A percentile compares a stretch with the other conserved stretches of the same genome.
These are phyloP conservation scores for Neopestalotiopsis sp. DNA, from an alignment of 2,329 filamentous ascomycete genomes.

Conservation along the genomic window DNA sequence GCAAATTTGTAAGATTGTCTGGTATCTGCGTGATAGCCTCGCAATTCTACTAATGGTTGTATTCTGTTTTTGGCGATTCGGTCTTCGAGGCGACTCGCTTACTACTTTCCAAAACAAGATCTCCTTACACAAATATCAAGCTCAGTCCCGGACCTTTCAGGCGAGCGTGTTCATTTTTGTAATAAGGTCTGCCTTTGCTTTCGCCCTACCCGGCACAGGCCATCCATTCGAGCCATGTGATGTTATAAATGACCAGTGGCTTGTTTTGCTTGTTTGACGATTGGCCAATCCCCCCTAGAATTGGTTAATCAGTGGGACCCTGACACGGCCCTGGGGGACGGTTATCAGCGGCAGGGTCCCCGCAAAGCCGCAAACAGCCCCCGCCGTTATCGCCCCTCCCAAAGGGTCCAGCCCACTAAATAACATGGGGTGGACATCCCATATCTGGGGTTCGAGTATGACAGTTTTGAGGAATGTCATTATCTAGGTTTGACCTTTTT, in stretches of 20 bases:
- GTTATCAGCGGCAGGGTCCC: neutral
- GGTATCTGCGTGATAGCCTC: no score
- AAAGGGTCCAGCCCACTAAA: neutral
- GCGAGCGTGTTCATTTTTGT: neutral
- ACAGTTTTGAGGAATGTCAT: neutral
- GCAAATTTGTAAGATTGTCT: no score
- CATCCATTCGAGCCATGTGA: neutral
- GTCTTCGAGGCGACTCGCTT: no score
- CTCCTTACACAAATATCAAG: neutral
- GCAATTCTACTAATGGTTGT: no score
- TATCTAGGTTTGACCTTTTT: neutral
- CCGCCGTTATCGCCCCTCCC: neutral
- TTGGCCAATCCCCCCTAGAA: neutral
- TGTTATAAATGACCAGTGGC: neutral
- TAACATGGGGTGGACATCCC: neutral
- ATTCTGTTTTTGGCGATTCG: no score
- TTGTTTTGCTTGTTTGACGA: neutral
- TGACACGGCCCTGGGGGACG: neutral
- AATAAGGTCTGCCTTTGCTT: neutral
- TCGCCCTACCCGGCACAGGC: neutral
- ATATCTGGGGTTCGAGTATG: neutral
- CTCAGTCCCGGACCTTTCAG: neutral
- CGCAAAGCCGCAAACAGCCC: neutral
- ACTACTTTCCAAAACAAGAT: no score
- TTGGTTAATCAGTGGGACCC: conserved; percentile 3